Conservation (phyloP, 345 rosid species). For the Conringia planisiliqua region DNA sequence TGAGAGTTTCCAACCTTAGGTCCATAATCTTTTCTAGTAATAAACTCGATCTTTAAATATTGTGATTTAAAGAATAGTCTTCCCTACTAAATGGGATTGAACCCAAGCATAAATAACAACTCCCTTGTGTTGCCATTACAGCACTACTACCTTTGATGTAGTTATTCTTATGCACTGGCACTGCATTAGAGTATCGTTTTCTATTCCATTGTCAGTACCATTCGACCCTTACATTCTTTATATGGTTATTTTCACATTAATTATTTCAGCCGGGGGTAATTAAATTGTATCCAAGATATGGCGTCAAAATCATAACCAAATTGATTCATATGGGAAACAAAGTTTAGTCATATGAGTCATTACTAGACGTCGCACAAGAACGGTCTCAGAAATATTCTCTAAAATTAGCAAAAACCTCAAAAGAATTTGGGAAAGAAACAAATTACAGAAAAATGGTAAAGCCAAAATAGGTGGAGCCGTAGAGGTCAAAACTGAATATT, state of each 20-base stretch:
- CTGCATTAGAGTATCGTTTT: no score
- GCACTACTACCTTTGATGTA: no score
- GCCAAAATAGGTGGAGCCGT: slow-evolving; percentile 18
- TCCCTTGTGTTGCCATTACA: no score
- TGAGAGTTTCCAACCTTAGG: no score
- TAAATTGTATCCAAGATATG: not conserved
- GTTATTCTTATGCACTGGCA: no score
- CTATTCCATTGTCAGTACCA: not conserved
- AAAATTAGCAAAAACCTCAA: not conserved
- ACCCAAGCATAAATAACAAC: no score
- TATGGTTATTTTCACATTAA: not conserved
- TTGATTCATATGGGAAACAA: not conserved
- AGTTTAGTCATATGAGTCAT: not conserved
- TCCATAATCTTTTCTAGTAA: no score
- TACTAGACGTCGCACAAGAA: not conserved
- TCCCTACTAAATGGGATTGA: no score
- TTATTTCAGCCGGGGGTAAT: no score
- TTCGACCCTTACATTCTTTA: not conserved
- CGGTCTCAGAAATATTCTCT: not conserved
- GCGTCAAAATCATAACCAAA: not conserved
- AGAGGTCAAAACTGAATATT: slow-evolving; percentile 21
- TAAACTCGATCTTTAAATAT: no score
- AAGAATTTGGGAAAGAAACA: not conserved
- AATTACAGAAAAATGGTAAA: not conserved
- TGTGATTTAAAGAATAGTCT: no score